Percentiles rank a stretch among this genome's conserved stretches.
Conservation (phyloP, 805 yeast genomes). For the Metschnikowia lachancei region DNA sequence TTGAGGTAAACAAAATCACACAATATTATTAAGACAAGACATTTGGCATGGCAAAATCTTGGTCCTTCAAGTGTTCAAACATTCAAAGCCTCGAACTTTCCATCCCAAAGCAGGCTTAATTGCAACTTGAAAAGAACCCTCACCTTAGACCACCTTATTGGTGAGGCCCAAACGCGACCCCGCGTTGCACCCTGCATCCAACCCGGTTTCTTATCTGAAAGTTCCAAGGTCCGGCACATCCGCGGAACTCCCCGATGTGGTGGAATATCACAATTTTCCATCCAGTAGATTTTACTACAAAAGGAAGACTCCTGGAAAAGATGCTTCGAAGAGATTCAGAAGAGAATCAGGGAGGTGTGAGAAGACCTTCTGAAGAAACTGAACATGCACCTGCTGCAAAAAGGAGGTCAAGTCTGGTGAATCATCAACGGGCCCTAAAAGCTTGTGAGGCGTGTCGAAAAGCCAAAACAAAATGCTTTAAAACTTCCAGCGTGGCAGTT, state of each 20-base stretch:
- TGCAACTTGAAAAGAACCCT: no score
- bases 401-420: slow-evolving; percentile 3
- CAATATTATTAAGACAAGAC: no score
- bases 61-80: no score
- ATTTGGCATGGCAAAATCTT: no score
- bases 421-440: slow-evolving; percentile 38
- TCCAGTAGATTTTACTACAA: not conserved
- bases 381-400: not conserved
- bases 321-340: not conserved
- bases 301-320: not conserved
- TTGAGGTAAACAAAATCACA: no score
- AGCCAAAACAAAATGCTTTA: slow-evolving; percentile 62
- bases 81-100: no score
- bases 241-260: slow-evolving; percentile 6
- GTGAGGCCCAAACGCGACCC: not conserved
- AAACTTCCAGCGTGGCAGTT: slow-evolving; percentile 43
- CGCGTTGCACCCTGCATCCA: slow-evolving; percentile 5
- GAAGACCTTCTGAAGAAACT: not conserved
- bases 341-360: not conserved
- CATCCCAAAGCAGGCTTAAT: no score
- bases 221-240: slow-evolving; percentile 1
- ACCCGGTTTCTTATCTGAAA: slow-evolving; percentile 4
- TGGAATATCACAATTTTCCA: not conserved
- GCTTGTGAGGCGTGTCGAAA: slow-evolving; percentile 58
- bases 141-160: no score